Conservation (phyloP, 495 filamentous ascomycete genomes). For the Diplogelasinospora grovesii region DNA sequence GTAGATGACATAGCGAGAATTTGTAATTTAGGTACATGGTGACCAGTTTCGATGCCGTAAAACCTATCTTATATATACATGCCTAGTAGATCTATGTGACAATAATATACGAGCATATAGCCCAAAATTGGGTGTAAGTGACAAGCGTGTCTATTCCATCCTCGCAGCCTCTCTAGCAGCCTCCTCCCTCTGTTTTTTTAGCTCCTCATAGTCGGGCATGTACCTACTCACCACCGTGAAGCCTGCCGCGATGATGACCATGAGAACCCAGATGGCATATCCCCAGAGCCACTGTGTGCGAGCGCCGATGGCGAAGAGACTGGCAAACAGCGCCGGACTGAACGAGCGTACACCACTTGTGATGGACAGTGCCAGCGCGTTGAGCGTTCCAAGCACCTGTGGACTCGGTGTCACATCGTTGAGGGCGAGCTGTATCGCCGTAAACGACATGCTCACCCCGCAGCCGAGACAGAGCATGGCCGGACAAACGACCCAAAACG, state of each 20-base stretch:
- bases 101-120: too few relatives aligned
- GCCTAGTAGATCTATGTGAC: too few relatives aligned
- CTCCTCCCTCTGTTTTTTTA: constrained; percentile 21
- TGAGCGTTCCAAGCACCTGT: constrained; percentile 54
- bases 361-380: constrained; percentile 54
- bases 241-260: constrained; percentile 40
- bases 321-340: constrained; percentile 53
- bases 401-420: constrained; percentile 61
- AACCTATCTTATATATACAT: too few relatives aligned
- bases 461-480: constrained; percentile 37
- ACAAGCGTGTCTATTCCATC: too few relatives aligned
- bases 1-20: too few relatives aligned
- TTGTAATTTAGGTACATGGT: too few relatives aligned
- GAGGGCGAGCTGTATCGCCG: constrained; percentile 57
- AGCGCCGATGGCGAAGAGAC: constrained; percentile 55
- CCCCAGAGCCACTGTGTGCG: constrained; percentile 50
- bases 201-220: constrained; percentile 44
- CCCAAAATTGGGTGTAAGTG: too few relatives aligned
- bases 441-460: constrained; percentile 64
- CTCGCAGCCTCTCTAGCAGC: background rate
- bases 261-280: constrained; percentile 59
- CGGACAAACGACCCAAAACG: constrained; percentile 53
- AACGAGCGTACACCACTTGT: constrained; percentile 48
- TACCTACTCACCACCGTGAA: constrained; percentile 39
- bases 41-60: too few relatives aligned